Evolutionary conservation across 192 early-diverging fungal species (phyloP).

Genomic region (Pilobolus umbonatus): DNA sequence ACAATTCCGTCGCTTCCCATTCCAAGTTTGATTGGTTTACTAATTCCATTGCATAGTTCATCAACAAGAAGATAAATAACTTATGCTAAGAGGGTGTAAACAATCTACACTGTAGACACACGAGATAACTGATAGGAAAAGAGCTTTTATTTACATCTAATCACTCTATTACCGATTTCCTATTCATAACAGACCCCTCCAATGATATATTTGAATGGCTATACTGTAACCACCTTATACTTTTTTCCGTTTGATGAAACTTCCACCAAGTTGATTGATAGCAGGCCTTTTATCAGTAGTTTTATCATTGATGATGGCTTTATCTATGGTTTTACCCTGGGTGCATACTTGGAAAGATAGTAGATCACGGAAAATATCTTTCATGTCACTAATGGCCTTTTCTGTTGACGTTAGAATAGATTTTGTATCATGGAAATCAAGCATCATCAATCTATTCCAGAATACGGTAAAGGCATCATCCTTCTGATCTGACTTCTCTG

Average conservation of each 20-base stretch:
- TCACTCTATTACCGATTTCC: too few species aligned
- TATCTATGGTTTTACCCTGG: not conserved
- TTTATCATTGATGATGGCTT: not conserved
- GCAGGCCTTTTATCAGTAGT: not conserved
- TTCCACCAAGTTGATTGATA: not conserved
- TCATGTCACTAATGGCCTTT: not conserved
- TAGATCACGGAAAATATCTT: not conserved
- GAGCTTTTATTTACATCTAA: too few species aligned
- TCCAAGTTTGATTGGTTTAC: too few species aligned
- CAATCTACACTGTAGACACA: too few species aligned
- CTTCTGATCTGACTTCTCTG: not conserved
- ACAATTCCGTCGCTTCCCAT: too few species aligned
- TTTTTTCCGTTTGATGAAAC: slow-evolving; percentile 8
- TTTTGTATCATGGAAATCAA: slow-evolving; percentile 1
- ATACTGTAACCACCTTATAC: too few species aligned
- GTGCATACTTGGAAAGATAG: not conserved
- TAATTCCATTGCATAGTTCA: too few species aligned
- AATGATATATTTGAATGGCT: too few species aligned
- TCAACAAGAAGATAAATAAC: too few species aligned
- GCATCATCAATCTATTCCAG: slow-evolving; percentile 15
- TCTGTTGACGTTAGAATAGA: slow-evolving; percentile 1
- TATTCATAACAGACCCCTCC: too few species aligned
- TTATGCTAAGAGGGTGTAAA: too few species aligned
- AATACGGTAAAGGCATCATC: not conserved
- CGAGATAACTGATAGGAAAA: too few species aligned